Conservation (phyloP, 345 rosid genomes). For the Raphanus sativus region DNA sequence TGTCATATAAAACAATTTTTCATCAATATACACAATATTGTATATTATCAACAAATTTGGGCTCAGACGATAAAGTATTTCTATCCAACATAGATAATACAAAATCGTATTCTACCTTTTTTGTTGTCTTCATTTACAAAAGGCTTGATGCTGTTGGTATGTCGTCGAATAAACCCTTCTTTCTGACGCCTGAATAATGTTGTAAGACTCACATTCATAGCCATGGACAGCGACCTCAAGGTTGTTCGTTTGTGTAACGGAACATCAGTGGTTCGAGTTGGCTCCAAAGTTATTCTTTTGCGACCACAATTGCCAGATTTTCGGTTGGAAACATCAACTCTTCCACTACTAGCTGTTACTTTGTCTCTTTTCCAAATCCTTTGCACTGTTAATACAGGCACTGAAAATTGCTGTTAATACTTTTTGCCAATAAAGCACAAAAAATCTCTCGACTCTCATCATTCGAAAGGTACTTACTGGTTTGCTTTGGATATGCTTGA, state of each 20-base stretch:
- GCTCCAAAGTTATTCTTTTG: background rate
- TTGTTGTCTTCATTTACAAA: background rate
- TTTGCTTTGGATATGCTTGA: background rate
- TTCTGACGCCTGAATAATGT: background rate
- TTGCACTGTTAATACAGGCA: background rate
- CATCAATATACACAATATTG: background rate
- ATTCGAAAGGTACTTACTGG: background rate
- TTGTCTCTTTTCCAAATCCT: background rate
- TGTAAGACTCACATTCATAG: background rate
- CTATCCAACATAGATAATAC: background rate
- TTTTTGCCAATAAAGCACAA: background rate
- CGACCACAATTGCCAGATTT: background rate
- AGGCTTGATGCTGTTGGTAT: background rate
- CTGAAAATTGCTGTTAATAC: background rate
- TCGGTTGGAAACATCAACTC: background rate
- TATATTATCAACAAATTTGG: background rate
- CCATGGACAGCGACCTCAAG: background rate
- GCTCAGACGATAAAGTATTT: background rate
- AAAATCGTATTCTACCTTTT: background rate
- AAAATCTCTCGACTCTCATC: background rate
- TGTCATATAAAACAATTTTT: background rate
- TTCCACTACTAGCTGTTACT: background rate
- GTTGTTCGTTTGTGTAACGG: background rate
- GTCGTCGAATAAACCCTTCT: background rate
- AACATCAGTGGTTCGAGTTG: background rate